A percentile compares a stretch with the other conserved stretches of the same genome.
Evolutionary conservation across 1,284 basidiomycete genomes (phyloP).

Genomic region (Gomphus sp.): DNA sequence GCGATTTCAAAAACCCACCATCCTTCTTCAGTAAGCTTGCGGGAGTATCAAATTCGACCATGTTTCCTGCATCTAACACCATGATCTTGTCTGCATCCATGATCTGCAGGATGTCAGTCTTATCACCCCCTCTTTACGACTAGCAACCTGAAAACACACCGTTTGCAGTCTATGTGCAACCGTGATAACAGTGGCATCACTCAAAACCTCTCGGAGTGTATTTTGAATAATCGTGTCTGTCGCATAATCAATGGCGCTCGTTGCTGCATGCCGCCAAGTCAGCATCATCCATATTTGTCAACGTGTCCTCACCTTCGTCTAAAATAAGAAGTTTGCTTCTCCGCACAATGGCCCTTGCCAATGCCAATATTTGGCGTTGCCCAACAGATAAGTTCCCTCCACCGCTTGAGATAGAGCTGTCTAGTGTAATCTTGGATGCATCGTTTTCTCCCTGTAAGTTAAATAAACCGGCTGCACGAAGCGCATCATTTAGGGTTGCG

Average conservation of each 20-base stretch:
- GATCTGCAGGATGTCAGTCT: slow-evolving; percentile 18
- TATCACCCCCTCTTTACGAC: slow-evolving; percentile 8
- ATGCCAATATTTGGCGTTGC: slow-evolving; percentile 52
- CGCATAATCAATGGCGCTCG: slow-evolving; percentile 14
- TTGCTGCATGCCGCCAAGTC: background rate
- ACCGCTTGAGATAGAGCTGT: slow-evolving; percentile 37
- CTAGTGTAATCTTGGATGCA: slow-evolving; percentile 33
- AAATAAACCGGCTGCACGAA: slow-evolving; percentile 33
- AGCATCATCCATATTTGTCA: slow-evolving; percentile 19
- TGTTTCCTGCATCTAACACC: slow-evolving; percentile 1
- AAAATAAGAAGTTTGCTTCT: slow-evolving; percentile 39
- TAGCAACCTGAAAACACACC: background rate
- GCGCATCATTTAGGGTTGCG: slow-evolving; percentile 35
- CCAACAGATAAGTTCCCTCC: slow-evolving; percentile 64
- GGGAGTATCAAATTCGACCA: slow-evolving; percentile 9
- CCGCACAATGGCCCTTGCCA: slow-evolving; percentile 42
- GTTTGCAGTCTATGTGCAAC: slow-evolving; percentile 66
- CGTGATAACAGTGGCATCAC: slow-evolving; percentile 54
- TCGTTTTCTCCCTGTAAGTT: slow-evolving; percentile 13
- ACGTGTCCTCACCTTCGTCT: slow-evolving; percentile 34
- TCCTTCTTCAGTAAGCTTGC: slow-evolving; percentile 25
- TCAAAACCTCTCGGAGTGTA: slow-evolving; percentile 39
- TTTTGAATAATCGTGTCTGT: slow-evolving; percentile 21
- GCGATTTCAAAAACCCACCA: slow-evolving; percentile 23
- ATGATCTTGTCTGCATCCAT: slow-evolving; percentile 18